Percentiles rank a stretch among this genome's conserved stretches.
phyloP scores from a whole-genome alignment of 805 yeast species.

The Hanseniaspora mollemarum region DNA sequence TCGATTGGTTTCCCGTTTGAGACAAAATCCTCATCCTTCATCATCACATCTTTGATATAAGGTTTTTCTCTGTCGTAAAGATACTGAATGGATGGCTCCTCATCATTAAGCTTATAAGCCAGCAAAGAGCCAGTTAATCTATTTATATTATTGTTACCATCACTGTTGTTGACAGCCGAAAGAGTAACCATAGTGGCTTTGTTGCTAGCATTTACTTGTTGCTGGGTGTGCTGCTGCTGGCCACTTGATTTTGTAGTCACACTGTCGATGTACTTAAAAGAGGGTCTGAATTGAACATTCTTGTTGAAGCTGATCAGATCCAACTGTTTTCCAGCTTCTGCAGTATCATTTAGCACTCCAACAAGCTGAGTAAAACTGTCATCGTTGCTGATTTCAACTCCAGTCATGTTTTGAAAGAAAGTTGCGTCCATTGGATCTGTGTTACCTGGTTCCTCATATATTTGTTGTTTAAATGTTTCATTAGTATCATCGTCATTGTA shows the following conservation, averaged over 20 bases:
- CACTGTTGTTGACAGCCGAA: conserved; percentile 55
- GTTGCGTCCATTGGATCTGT: conserved; percentile 44
- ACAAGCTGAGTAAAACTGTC: conserved; percentile 20
- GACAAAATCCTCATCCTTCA: neutral
- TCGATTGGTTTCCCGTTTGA: conserved; percentile 5
- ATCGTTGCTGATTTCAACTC: conserved; percentile 42
- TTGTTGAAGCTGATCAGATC: conserved; percentile 55
- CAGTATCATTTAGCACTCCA: conserved; percentile 25
- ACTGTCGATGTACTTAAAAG: conserved; percentile 67
- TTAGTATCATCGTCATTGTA: conserved; percentile 34
- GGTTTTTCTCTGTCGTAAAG: conserved; percentile 13
- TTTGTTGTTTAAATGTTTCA: conserved; percentile 54
- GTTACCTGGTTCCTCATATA: conserved; percentile 48
- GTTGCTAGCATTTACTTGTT: conserved; percentile 31
- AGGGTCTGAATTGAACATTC: conserved; percentile 70
- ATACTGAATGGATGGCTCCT: conserved; percentile 37
- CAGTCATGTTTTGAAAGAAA: conserved; percentile 59
- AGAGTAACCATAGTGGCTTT: conserved; percentile 59
- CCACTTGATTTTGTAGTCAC: conserved; percentile 23
- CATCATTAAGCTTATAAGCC: conserved; percentile 52
- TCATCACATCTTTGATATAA: neutral
- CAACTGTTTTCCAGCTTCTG: conserved; percentile 38
- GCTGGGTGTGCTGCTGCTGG: conserved; percentile 27
- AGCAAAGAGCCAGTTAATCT: conserved; percentile 59
- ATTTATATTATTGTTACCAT: conserved; percentile 37